phyloP scores from a whole-genome alignment of 192 early-diverging fungal species.

The Gonapodya sp. region DNA sequence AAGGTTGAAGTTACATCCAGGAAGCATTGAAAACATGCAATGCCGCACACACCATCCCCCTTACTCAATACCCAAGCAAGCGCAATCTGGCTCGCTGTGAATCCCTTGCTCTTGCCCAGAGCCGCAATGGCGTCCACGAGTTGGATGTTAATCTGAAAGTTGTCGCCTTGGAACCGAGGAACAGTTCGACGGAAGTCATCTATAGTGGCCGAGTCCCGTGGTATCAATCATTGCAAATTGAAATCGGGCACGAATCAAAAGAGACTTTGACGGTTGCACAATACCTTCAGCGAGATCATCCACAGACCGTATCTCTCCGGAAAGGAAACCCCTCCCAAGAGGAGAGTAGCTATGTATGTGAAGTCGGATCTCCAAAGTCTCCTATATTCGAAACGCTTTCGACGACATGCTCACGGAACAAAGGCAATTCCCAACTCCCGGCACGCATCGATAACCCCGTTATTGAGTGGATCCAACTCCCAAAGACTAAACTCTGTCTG shows the following conservation, averaged over 20 bases:
- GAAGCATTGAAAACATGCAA: not conserved
- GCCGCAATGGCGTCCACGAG: constrained; percentile 40
- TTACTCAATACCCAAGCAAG: not conserved
- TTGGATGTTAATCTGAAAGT: constrained; percentile 18
- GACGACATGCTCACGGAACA: constrained; percentile 22
- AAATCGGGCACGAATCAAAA: too few relatives aligned
- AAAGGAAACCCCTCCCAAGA: not conserved
- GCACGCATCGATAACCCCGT: constrained; percentile 55
- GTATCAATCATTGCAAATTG: too few relatives aligned
- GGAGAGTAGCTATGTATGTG: not conserved
- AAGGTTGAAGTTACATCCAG: not conserved
- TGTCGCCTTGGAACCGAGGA: not conserved
- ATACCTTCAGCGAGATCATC: not conserved
- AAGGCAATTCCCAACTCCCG: constrained; percentile 59
- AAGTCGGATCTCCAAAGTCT: too few relatives aligned
- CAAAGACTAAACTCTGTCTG: constrained; percentile 33
- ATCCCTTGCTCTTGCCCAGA: constrained; percentile 31
- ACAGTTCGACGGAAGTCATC: not conserved
- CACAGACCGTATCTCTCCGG: not conserved
- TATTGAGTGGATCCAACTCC: constrained; percentile 49
- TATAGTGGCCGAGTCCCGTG: too few relatives aligned
- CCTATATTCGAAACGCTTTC: too few relatives aligned
- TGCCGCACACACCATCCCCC: not conserved
- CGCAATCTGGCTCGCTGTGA: not conserved
- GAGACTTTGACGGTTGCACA: too few relatives aligned